Conservation (phyloP, 1,284 basidiomycete species). For the Ceratobasidium sp. region DNA sequence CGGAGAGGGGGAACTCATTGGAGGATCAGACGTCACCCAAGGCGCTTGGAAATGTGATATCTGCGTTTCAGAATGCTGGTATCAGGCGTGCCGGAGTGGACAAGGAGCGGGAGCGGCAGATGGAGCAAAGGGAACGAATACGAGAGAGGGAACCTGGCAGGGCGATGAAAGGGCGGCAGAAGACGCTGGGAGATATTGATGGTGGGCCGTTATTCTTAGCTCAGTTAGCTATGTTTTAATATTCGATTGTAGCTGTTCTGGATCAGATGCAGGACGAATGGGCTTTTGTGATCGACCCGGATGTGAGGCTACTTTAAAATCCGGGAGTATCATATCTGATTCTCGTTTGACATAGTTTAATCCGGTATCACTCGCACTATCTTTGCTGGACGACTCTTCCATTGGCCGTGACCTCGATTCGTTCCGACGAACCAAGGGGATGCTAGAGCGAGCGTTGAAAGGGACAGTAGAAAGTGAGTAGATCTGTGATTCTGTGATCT, state of each 20-base stretch:
- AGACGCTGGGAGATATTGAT: constrained; percentile 58
- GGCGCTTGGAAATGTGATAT: constrained; percentile 52
- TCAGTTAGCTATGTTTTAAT: neutral
- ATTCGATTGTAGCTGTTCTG: constrained; percentile 72
- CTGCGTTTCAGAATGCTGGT: constrained; percentile 74
- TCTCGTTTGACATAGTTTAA: constrained; percentile 76
- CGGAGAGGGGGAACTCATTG: constrained; percentile 6
- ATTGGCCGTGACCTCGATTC: constrained; percentile 79
- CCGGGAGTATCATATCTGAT: constrained; percentile 38
- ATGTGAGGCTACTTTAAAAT: constrained; percentile 68
- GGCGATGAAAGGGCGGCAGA: constrained; percentile 23
- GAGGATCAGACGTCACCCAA: constrained; percentile 49
- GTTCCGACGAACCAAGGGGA: constrained; percentile 79
- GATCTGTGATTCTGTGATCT: constrained; percentile 49
- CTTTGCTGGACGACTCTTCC: constrained; percentile 82
- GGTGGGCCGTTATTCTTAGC: constrained; percentile 49
- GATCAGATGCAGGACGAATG: constrained; percentile 90
- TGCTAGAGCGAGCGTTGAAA: constrained; percentile 82
- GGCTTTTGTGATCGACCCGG: constrained; percentile 88
- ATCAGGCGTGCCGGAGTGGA: constrained; percentile 51
- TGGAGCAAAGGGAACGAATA: constrained; percentile 75
- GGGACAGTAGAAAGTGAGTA: constrained; percentile 85
- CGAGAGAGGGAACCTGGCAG: constrained; percentile 72
- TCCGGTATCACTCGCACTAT: constrained; percentile 89
- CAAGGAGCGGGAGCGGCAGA: constrained; percentile 67